phyloP scores from a whole-genome alignment of 1,284 basidiomycete genomes.

The Cutaneotrichosporon arboriforme region DNA sequence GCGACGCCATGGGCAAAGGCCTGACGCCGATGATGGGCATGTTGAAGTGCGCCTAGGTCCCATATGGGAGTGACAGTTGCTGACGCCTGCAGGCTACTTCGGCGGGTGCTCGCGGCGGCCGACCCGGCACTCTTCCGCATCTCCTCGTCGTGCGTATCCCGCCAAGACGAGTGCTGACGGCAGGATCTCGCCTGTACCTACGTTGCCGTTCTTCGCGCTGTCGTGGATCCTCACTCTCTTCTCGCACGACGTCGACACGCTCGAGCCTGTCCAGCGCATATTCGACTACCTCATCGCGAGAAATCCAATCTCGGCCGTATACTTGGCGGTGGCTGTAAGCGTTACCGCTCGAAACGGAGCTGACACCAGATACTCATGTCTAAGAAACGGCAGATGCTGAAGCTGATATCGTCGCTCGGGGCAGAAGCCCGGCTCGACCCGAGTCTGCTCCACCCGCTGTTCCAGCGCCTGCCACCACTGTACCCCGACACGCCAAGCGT shows the following conservation, averaged over 20 bases:
- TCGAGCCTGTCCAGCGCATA: slow-evolving; percentile 75
- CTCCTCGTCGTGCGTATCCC: slow-evolving; percentile 49
- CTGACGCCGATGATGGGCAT: slow-evolving; percentile 80
- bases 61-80: no score
- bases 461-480: slow-evolving; percentile 65
- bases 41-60: slow-evolving; percentile 56
- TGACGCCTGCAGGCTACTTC: slow-evolving; percentile 58
- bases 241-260: slow-evolving; percentile 79
- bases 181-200: slow-evolving; percentile 38
- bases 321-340: slow-evolving; percentile 73
- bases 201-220: slow-evolving; percentile 60
- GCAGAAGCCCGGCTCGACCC: slow-evolving; percentile 39
- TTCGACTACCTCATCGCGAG: slow-evolving; percentile 81
- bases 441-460: slow-evolving; percentile 63
- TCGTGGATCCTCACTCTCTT: slow-evolving; percentile 86
- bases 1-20: slow-evolving; percentile 81
- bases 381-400: slow-evolving; percentile 44
- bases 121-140: slow-evolving; percentile 66
- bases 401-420: slow-evolving; percentile 30
- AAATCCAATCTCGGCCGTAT: slow-evolving; percentile 73
- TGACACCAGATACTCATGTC: slow-evolving; percentile 40
- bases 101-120: slow-evolving; percentile 61
- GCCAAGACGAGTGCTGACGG: neutral
- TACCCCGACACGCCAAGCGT: slow-evolving; percentile 44
- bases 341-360: neutral